A percentile compares a stretch with the other conserved stretches of the same genome.
Evolutionary conservation across 73 alveolate species (phyloP).

Genomic region (Paramecium sonneborni): DNA sequence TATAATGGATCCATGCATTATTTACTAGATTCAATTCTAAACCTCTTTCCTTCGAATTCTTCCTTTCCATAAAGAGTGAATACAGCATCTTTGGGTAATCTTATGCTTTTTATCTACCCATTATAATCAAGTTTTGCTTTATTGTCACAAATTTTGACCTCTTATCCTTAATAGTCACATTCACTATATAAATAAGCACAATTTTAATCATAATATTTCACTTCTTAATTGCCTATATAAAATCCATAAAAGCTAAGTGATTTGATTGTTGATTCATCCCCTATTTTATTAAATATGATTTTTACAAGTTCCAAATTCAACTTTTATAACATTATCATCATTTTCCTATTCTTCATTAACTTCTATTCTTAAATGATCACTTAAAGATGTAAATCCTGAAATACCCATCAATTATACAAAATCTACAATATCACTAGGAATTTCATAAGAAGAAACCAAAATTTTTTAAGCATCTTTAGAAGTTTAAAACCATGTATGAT

Average conservation of each 20-base stretch:
- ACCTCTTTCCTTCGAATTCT: neutral
- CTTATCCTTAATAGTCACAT: constrained; percentile 28
- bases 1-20: constrained; percentile 26
- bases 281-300: neutral
- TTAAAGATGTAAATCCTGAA: neutral
- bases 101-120: constrained; percentile 23
- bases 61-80: constrained; percentile 18
- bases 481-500: constrained; percentile 13
- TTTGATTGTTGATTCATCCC: constrained; percentile 35
- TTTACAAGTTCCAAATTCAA: constrained; percentile 48
- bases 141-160: neutral
- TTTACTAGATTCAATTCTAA: neutral
- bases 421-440: constrained; percentile 45
- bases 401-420: constrained; percentile 2
- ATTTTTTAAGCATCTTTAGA: neutral
- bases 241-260: neutral
- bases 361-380: neutral
- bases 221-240: constrained; percentile 8
- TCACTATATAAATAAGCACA: constrained; percentile 54
- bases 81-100: constrained; percentile 37
- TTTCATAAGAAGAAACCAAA: neutral
- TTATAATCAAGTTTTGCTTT: neutral
- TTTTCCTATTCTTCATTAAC: neutral
- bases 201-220: neutral
- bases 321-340: neutral